Evolutionary conservation across 1,284 basidiomycete genomes (phyloP).

Genomic region (Melampsora americana): DNA sequence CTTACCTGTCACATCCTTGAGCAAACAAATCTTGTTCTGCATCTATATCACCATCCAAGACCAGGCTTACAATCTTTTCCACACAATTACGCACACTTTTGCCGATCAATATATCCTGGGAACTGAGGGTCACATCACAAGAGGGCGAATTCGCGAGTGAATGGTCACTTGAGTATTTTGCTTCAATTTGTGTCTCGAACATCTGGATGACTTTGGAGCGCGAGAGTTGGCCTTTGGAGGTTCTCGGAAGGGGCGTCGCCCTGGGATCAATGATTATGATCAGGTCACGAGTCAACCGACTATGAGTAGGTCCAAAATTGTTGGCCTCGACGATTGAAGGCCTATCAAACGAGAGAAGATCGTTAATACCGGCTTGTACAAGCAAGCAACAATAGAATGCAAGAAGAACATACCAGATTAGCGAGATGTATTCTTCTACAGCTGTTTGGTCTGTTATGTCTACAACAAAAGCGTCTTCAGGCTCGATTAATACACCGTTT

Average conservation of each 20-base stretch:
- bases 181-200: constrained; percentile 2
- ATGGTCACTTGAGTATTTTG: not conserved
- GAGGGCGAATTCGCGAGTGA: no score
- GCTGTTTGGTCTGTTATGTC: not conserved
- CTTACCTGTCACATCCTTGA: no score
- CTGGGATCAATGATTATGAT: constrained; percentile 1
- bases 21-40: no score
- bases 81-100: no score
- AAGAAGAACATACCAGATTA: constrained; percentile 3
- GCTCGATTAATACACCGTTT: constrained; percentile 10
- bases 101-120: no score
- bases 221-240: not conserved
- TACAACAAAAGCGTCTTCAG: not conserved
- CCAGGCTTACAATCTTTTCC: no score
- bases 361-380: not conserved
- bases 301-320: constrained; percentile 1
- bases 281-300: not conserved
- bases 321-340: not conserved
- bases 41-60: no score
- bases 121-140: no score
- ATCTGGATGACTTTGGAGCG: not conserved
- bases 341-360: constrained; percentile 1
- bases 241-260: not conserved
- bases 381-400: not conserved
- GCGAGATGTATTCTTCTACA: not conserved